These are phyloP conservation scores for Teunomyces kruisii DNA, from an alignment of 805 yeast genomes.

Conservation along the genomic window DNA sequence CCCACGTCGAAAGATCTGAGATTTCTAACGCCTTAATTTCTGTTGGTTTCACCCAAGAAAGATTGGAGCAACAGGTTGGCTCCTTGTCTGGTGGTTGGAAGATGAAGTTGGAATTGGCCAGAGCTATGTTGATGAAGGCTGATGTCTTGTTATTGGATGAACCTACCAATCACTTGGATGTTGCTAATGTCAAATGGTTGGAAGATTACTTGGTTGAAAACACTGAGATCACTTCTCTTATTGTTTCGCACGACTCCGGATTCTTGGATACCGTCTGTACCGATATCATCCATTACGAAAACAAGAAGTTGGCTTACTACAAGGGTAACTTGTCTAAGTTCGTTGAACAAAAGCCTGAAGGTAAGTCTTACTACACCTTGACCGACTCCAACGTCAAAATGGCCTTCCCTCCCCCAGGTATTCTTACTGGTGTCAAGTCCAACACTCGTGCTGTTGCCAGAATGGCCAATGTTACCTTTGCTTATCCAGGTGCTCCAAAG, in stretches of 20 bases:
- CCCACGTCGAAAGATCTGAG: slow-evolving; percentile 60
- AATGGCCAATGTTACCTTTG: slow-evolving; percentile 78
- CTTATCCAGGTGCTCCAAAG: slow-evolving; percentile 86
- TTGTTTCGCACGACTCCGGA: slow-evolving; percentile 97
- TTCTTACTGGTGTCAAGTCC: slow-evolving; percentile 94
- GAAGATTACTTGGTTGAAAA: slow-evolving; percentile 82
- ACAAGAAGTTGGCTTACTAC: slow-evolving; percentile 90
- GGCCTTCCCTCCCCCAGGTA: slow-evolving; percentile 99
- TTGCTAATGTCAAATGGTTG: slow-evolving; percentile 88
- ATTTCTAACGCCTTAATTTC: slow-evolving; percentile 72
- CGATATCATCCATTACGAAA: slow-evolving; percentile 94
- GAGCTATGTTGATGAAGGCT: slow-evolving; percentile 97
- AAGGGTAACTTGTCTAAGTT: slow-evolving; percentile 94
- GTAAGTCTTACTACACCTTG: slow-evolving; percentile 91
- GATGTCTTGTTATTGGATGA: slow-evolving; percentile 93
- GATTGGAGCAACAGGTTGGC: slow-evolving; percentile 89
- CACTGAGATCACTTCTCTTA: slow-evolving; percentile 86
- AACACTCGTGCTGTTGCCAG: slow-evolving; percentile 92
- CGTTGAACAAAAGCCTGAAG: slow-evolving; percentile 92
- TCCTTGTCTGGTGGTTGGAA: slow-evolving; percentile 99
- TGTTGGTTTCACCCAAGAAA: slow-evolving; percentile 90
- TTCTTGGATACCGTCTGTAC: slow-evolving; percentile 95
- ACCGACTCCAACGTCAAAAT: slow-evolving; percentile 91
- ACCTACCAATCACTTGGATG: slow-evolving; percentile 98
- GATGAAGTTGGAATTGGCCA: slow-evolving; percentile 97